Conservation (phyloP, 23 red algal genomes). For the Pyropia haitanensis region DNA sequence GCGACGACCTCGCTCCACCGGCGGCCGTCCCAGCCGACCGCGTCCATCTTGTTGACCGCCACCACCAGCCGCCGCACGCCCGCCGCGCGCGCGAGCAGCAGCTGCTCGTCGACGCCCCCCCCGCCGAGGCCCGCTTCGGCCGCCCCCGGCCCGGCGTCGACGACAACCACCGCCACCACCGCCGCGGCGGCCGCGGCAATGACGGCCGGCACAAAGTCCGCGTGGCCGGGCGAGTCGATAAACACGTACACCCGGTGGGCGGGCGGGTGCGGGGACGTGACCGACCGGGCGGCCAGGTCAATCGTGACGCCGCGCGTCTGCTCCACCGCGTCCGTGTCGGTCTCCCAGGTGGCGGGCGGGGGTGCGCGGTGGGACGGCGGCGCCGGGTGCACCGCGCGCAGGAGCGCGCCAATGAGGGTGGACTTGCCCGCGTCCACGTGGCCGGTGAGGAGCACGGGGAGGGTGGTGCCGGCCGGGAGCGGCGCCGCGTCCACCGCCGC, state of each 20-base stretch:
- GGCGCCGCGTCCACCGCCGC: no score
- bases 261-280: constrained; percentile 3
- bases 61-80: not conserved
- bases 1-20: not conserved
- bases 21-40: not conserved
- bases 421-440: constrained; percentile 80
- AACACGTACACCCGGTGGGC: not conserved
- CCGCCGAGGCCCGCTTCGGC: not conserved
- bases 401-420: constrained; percentile 1
- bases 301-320: constrained; percentile 90
- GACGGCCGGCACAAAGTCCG: constrained; percentile 28
- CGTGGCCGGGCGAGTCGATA: constrained; percentile 44
- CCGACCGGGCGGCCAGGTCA: constrained; percentile 69
- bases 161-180: constrained; percentile 15
- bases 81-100: not conserved
- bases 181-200: constrained; percentile 19
- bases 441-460: constrained; percentile 59
- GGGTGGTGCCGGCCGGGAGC: not conserved
- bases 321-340: constrained; percentile 82
- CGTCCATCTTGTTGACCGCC: constrained; percentile 3
- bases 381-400: not conserved
- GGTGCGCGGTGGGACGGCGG: no score
- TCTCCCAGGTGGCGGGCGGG: constrained; percentile 37
- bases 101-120: not conserved
- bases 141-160: not conserved